These are phyloP conservation scores for Funneliformis geosporum DNA, from an alignment of 192 early-diverging fungal species.

Conservation along the genomic window DNA sequence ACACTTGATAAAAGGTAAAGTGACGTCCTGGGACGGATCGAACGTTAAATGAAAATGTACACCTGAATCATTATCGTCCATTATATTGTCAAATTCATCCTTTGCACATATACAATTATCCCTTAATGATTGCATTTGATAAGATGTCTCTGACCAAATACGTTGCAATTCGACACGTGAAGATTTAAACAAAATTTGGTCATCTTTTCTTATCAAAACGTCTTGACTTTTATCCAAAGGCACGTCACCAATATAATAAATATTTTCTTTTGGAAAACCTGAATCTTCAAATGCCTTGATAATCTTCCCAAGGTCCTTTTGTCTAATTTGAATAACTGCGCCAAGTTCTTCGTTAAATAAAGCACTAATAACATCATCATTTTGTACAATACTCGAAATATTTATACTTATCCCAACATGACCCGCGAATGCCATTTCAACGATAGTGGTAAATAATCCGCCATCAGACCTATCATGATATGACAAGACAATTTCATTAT, in stretches of 20 bases:
- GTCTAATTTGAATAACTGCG: conserved; percentile 87
- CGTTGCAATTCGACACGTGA: conserved; percentile 73
- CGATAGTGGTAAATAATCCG: conserved; percentile 88
- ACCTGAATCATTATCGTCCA: conserved; percentile 76
- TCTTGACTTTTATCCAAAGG: conserved; percentile 46
- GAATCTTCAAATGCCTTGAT: conserved; percentile 48
- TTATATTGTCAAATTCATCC: conserved; percentile 77
- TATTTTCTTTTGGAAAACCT: conserved; percentile 56
- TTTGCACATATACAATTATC: conserved; percentile 87
- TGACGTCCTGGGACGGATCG: conserved; percentile 60
- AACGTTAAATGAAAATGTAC: conserved; percentile 80
- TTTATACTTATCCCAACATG: conserved; percentile 82
- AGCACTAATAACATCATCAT: conserved; percentile 53
- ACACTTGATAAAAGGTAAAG: conserved; percentile 38
- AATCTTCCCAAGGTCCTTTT: conserved; percentile 55
- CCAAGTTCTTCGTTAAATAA: conserved; percentile 98
- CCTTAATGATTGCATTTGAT: conserved; percentile 83
- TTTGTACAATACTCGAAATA: conserved; percentile 49
- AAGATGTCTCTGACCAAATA: conserved; percentile 90
- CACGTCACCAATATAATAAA: conserved; percentile 65
- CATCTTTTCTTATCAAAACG: conserved; percentile 55
- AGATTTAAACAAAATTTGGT: conserved; percentile 52
- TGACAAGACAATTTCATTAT: conserved; percentile 67
- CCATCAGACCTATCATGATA: conserved; percentile 99
- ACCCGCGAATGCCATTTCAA: conserved; percentile 97